Evolutionary conservation across 768 basidiomycete species (phyloP), one percentile per base, ranked within the genome.

Genomic region (Hortiboletus flavorubellus): DNA sequence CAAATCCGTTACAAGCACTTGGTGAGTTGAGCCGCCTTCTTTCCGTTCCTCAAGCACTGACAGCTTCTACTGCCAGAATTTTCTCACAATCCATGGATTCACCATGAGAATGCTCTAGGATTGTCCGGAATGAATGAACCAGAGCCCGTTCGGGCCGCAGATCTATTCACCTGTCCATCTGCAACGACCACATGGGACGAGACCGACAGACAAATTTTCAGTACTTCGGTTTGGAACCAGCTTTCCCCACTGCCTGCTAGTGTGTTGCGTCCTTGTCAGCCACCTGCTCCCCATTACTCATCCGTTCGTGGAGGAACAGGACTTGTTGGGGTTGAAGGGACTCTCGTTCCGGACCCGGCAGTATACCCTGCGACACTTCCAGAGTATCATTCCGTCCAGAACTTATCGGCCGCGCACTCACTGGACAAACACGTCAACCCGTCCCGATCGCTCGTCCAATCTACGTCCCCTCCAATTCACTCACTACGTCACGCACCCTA

Each of bases 401-500:
- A 43, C 21, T 21, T 21, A n/a, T 35, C 12, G 5, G 51, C 9
- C 11, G 0, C 18, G 26, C 35, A 5, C 26, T 46, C 49, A 16
- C 49, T 7, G 31, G n/a, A 23, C 16, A 51, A 23, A 14, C 29
- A 29, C 3, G 8, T 21, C 31, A 16, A 14, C 30, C 46, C 40
- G 4, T 34, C 49, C 26, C 34, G 8, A 35, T 12, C 10, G 10
- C n/a, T 9, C 0, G 7, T 8, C 2, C 45, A 5, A 37, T 34
- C 60, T 6, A 18, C 21, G 4, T 12, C 29, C 30, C 14, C 47
- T 29, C 11, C 34, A 14, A 14, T 5, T 10, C 37, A 21, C 15
- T n/a, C 46, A 3, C n/a, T 8, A 8, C 50, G 46, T 2, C 23
- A 49, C 15, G 15, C 35, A 9, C 60, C 65, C 18, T 68, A 62